phyloP scores from a whole-genome alignment of 2,329 filamentous ascomycete species.

The Thielaviopsis musarum region DNA sequence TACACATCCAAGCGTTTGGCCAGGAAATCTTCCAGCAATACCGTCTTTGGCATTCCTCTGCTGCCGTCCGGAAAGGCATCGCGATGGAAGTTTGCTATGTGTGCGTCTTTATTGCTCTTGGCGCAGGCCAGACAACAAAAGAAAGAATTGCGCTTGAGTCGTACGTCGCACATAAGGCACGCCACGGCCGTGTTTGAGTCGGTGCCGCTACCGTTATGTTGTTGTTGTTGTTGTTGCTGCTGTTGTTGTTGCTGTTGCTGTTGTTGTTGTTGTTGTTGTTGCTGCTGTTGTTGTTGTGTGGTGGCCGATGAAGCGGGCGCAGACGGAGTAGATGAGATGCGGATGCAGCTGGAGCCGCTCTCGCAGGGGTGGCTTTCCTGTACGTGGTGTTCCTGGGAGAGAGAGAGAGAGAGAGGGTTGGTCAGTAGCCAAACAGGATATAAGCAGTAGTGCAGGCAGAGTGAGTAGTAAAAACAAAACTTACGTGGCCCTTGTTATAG shows the following conservation, averaged over 20 bases:
- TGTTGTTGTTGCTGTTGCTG: not conserved
- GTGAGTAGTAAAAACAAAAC: conserved; percentile 13
- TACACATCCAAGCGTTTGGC: conserved; percentile 7
- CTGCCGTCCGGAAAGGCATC: conserved; percentile 7
- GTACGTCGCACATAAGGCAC: conserved; percentile 12
- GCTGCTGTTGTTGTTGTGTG: not conserved
- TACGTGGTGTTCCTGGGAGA: conserved; percentile 6
- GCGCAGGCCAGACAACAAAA: conserved; percentile 12
- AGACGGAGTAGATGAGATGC: not conserved
- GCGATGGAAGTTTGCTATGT: conserved; percentile 11
- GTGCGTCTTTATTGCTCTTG: conserved; percentile 11
- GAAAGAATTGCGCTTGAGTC: conserved; percentile 10
- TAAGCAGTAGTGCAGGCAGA: not conserved
- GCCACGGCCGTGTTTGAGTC: conserved; percentile 9
- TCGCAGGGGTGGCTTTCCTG: conserved; percentile 11
- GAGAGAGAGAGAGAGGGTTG: not conserved
- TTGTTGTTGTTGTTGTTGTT: not conserved
- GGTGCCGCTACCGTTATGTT: not conserved
- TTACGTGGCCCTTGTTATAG: conserved; percentile 24
- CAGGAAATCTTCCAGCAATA: conserved; percentile 9
- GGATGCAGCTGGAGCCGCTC: conserved; percentile 10
- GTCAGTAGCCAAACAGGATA: not conserved
- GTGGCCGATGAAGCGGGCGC: conserved; percentile 1
- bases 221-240: not conserved
- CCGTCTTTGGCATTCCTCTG: conserved; percentile 11